Percentiles rank a stretch among this genome's conserved stretches.
These are phyloP conservation scores for Calonectria honghensis DNA, from an alignment of 2,329 filamentous ascomycete species.

Conservation along the genomic window DNA sequence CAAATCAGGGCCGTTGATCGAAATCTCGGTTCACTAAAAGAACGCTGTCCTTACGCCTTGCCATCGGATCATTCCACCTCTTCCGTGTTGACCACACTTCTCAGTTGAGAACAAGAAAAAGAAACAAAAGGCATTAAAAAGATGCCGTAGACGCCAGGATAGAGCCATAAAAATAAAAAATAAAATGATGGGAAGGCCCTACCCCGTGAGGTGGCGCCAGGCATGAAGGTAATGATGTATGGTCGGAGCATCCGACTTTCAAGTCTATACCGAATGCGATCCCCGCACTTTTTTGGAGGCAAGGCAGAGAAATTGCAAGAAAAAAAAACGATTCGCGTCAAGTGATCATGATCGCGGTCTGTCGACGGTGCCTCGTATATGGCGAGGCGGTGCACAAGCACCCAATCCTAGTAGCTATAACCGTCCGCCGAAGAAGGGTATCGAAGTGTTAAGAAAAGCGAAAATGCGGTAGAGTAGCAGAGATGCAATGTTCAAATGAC, in stretches of 20 bases:
- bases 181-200: slow-evolving; percentile 51
- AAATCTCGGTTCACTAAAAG: slow-evolving; percentile 25
- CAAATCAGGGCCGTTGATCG: slow-evolving; percentile 47
- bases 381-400: slow-evolving; percentile 31
- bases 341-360: slow-evolving; percentile 44
- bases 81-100: slow-evolving; percentile 44
- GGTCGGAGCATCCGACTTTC: slow-evolving; percentile 46
- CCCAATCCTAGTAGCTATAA: slow-evolving; percentile 50
- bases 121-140: slow-evolving; percentile 51
- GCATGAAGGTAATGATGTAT: slow-evolving; percentile 45
- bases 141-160: slow-evolving; percentile 55
- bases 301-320: slow-evolving; percentile 49
- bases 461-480: slow-evolving; percentile 50
- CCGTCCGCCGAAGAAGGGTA: slow-evolving; percentile 58
- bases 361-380: slow-evolving; percentile 31
- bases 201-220: slow-evolving; percentile 53
- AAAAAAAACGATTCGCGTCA: slow-evolving; percentile 53
- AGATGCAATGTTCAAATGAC: slow-evolving; percentile 47
- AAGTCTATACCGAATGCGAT: slow-evolving; percentile 55
- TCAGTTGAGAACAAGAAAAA: slow-evolving; percentile 43
- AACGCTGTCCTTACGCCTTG: slow-evolving; percentile 44
- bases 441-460: slow-evolving; percentile 55
- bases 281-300: slow-evolving; percentile 47
- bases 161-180: slow-evolving; percentile 53
- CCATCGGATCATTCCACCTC: slow-evolving; percentile 49